phyloP scores from a whole-genome alignment of 352 stramenopile species.

The Globisporangium paroecandrum region DNA sequence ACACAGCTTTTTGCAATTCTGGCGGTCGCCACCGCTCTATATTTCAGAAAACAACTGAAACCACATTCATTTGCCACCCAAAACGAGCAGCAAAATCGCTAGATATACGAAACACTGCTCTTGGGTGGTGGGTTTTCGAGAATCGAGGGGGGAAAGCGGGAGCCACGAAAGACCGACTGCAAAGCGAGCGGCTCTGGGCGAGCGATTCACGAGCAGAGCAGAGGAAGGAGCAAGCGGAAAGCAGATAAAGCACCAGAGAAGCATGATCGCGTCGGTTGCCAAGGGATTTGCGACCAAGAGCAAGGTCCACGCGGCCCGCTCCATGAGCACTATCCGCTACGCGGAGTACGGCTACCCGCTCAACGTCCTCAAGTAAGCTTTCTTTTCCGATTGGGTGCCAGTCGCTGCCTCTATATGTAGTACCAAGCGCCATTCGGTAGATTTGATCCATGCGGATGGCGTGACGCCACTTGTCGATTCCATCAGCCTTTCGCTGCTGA shows the following conservation, averaged over 20 bases:
- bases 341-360: constrained; percentile 69
- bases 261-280: constrained; percentile 59
- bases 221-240: neutral
- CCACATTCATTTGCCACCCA: no score
- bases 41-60: neutral
- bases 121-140: constrained; percentile 1
- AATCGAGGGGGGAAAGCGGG: neutral
- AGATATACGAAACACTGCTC: no score
- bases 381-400: neutral
- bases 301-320: constrained; percentile 31
- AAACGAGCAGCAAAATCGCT: no score
- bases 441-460: neutral
- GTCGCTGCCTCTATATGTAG: neutral
- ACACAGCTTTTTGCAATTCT: neutral
- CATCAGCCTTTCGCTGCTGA: neutral
- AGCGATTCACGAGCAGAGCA: neutral
- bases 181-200: constrained; percentile 4
- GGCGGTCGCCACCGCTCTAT: neutral
- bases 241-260: constrained; percentile 7
- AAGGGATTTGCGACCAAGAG: constrained; percentile 46
- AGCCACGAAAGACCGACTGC: neutral
- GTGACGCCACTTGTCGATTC: neutral
- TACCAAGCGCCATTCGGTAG: neutral
- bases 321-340: constrained; percentile 77
- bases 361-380: constrained; percentile 53